Evolutionary conservation across 1,139 yeast species (phyloP).

Genomic region (Meyerozyma carpophila): DNA sequence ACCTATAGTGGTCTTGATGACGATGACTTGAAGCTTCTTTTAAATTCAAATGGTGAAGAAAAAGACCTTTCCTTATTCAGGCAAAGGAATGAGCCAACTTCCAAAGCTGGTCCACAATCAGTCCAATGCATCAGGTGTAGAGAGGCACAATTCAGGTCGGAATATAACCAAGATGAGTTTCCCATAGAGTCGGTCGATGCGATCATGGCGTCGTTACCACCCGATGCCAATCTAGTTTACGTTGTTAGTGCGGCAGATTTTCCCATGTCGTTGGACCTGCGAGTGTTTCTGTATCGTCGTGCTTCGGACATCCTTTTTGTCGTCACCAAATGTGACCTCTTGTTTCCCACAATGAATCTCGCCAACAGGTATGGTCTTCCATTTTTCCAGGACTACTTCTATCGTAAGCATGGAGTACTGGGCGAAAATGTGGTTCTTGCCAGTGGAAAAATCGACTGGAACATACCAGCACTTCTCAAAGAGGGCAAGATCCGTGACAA

Average conservation of each 20-base stretch:
- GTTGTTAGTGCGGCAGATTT: conserved; percentile 65
- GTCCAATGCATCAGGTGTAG: conserved; percentile 51
- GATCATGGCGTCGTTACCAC: conserved; percentile 42
- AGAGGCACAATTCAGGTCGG: conserved; percentile 41
- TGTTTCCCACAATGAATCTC: conserved; percentile 31
- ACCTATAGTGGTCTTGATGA: conserved; percentile 12
- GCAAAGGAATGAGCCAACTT: background rate
- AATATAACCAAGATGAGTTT: conserved; percentile 26
- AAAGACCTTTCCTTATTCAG: conserved; percentile 1
- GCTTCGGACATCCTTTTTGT: conserved; percentile 42
- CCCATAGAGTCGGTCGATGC: conserved; percentile 28
- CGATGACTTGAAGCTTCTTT: conserved; percentile 23
- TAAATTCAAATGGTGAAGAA: conserved; percentile 10
- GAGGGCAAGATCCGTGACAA: conserved; percentile 32
- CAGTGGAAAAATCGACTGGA: conserved; percentile 53
- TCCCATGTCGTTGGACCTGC: conserved; percentile 52
- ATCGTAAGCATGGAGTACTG: conserved; percentile 33
- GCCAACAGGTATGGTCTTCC: conserved; percentile 33
- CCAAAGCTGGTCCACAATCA: background rate
- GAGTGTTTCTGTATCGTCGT: conserved; percentile 29
- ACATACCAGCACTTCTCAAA: conserved; percentile 27
- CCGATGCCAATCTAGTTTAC: conserved; percentile 46
- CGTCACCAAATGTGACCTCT: conserved; percentile 54
- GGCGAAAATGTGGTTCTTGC: conserved; percentile 37
- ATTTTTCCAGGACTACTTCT: conserved; percentile 42